phyloP scores from a whole-genome alignment of 2,329 filamentous ascomycete species.

The Pseudogymnoascus sp. region DNA sequence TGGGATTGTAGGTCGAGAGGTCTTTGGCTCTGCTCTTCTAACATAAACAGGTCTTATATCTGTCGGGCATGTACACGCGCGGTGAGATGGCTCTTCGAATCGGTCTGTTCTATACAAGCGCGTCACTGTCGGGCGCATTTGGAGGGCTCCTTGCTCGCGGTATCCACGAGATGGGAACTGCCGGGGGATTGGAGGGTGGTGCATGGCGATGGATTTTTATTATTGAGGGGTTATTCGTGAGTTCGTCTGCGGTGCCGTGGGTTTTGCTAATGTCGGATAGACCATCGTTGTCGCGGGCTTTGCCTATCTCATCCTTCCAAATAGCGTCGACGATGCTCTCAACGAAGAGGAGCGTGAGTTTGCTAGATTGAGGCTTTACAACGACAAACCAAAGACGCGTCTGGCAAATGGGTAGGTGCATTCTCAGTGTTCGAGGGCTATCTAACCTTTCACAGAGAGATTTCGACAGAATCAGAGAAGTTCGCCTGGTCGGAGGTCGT shows the following conservation, averaged over 20 bases:
- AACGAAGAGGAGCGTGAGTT: slow-evolving; percentile 40
- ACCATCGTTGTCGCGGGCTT: slow-evolving; percentile 45
- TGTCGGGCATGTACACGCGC: slow-evolving; percentile 53
- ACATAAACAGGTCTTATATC: slow-evolving; percentile 46
- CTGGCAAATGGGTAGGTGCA: slow-evolving; percentile 15
- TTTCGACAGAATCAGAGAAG: slow-evolving; percentile 31
- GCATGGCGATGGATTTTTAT: slow-evolving; percentile 46
- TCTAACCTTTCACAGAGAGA: background rate
- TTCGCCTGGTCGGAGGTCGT: slow-evolving; percentile 55
- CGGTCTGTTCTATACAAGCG: slow-evolving; percentile 60
- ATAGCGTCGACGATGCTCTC: slow-evolving; percentile 45
- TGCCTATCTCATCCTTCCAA: slow-evolving; percentile 48
- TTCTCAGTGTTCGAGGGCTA: background rate
- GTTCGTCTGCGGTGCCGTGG: slow-evolving; percentile 17
- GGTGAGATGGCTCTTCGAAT: slow-evolving; percentile 44
- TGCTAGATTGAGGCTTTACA: slow-evolving; percentile 18
- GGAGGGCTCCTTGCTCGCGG: slow-evolving; percentile 51
- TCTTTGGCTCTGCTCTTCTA: slow-evolving; percentile 11
- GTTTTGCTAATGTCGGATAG: slow-evolving; percentile 30
- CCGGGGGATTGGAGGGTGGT: slow-evolving; percentile 32
- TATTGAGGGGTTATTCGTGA: slow-evolving; percentile 43
- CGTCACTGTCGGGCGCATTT: slow-evolving; percentile 51
- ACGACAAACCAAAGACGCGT: slow-evolving; percentile 20
- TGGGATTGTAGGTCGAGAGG: slow-evolving; percentile 44
- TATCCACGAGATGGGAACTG: slow-evolving; percentile 48